Base-by-base conservation (phyloP, 345 rosid species). In the Lumnitzera racemosa region DNA sequence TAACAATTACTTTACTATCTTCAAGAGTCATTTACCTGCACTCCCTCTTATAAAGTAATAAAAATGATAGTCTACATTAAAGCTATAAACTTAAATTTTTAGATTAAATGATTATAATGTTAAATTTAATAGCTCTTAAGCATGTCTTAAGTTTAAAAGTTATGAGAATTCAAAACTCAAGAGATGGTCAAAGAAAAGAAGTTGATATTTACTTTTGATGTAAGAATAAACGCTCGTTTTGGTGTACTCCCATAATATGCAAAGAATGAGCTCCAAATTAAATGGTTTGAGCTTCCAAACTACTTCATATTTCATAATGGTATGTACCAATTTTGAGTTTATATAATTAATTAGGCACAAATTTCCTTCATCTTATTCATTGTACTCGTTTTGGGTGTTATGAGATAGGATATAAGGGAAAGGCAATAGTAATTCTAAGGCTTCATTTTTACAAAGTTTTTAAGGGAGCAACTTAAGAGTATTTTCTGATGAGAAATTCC, bases 251-350 rank as follows among this genome's bases (percentile, higher is more conserved):
- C 91, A 41, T 86, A 96, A 46, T 89, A 94, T 74, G 96, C 95
- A 15, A 89, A 84, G 76, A 83, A 87, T 67, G 97, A 90, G 53
- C 78, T 70, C 56, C 69, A 71, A 64, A 89, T 94, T 72, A 79
- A 82, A 82, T 90, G 97, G 99, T 94, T 94, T 67, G 97, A 89
- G 87, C 97, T 94, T 74, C 97, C 99, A 65, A 89, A 90, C 67
- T 94, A 96, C 78, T 87, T 81, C 74, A 94, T 90, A 68, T 87
- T 89, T 75, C 99, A 94, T 62, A 89, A 86, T 61, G 99, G 97
- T 89, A 52, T 27, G 80, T 56, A 52, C 25, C 23, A 15, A 51
- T 20, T 25, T 49, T 9, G 24, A 49, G 49, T 63, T 51, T 56
- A 47, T 15, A 23, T 56, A 0, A 2, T 43, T 9, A 36, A 36